Evolutionary conservation across 2,329 filamentous ascomycete genomes (phyloP).

Genomic region (Microsporum canis): DNA sequence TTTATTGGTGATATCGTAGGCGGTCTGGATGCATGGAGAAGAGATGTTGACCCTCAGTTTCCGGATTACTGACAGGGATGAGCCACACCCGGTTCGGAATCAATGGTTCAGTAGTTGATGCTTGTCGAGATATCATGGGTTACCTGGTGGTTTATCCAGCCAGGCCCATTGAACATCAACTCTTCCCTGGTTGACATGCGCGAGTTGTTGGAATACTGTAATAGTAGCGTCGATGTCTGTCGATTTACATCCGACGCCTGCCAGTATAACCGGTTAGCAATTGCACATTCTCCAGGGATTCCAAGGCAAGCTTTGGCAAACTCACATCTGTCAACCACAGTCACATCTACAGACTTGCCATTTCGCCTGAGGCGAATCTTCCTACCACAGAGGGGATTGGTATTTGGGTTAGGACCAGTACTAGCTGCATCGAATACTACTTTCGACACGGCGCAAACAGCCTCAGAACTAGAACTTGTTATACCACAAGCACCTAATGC

Average conservation of each 20-base stretch:
- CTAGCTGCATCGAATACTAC: conserved; percentile 52
- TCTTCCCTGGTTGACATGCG: conserved; percentile 36
- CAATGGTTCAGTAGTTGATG: not conserved
- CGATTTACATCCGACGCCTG: conserved; percentile 37
- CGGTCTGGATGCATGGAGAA: conserved; percentile 34
- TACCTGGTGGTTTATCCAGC: conserved; percentile 31
- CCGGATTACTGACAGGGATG: conserved; percentile 27
- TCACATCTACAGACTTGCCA: conserved; percentile 49
- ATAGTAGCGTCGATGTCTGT: conserved; percentile 42
- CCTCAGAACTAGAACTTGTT: conserved; percentile 42
- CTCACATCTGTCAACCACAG: conserved; percentile 56
- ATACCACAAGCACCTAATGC: conserved; percentile 59
- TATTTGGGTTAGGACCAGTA: conserved; percentile 46
- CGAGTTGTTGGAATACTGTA: conserved; percentile 39
- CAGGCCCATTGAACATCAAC: conserved; percentile 43
- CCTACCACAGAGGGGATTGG: conserved; percentile 56
- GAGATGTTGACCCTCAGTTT: conserved; percentile 32
- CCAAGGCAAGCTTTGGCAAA: not conserved
- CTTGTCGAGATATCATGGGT: not conserved
- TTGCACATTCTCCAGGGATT: not conserved
- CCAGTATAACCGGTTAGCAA: conserved; percentile 9
- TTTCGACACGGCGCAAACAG: conserved; percentile 56
- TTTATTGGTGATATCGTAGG: conserved; percentile 34
- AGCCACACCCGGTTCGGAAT: not conserved
- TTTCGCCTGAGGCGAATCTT: conserved; percentile 51